Evolutionary conservation across 352 stramenopile genomes (phyloP), one percentile per base, ranked within the genome.

Genomic region (Globisporangium heterothallicum): DNA sequence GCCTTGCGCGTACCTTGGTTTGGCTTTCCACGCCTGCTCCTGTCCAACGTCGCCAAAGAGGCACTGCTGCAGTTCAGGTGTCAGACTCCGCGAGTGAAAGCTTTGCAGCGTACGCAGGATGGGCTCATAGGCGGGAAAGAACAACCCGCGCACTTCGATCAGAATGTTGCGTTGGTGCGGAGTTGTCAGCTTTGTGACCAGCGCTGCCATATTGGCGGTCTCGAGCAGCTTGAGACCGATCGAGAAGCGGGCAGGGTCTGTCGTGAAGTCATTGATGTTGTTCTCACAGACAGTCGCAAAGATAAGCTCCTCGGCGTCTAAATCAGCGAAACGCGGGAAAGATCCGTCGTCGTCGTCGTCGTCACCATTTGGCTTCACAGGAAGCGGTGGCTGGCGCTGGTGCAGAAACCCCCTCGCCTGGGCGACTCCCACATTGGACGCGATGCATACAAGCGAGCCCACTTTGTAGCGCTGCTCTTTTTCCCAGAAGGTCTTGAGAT

Each of bases 371-470:
- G 12, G 16, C 30, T 2, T 36, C 32, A 38, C 14, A 38, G 14
- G 32, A n/a, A n/a, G n/a, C n/a, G n/a, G n/a, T n/a, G n/a, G n/a
- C n/a, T n/a, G n/a, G n/a, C n/a, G n/a, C n/a, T n/a, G n/a, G n/a
- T n/a, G n/a, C n/a, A n/a, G n/a, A n/a, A n/a, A n/a, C n/a, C n/a
- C n/a, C n/a, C n/a, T n/a, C n/a, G n/a, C n/a, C n/a, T n/a, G n/a
- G n/a, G n/a, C n/a, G n/a, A n/a, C n/a, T n/a, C n/a, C n/a, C n/a
- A 68, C 61, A 22, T 26, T 41, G 4, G 40, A 19, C 2, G 61
- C 61, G 22, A 68, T 45, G n/a, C 56, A 63, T 16, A 68, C 61
- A 4, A 68, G 34, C 32, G 61, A 64, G 7, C 61, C 61, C 4
- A 27, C 44, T 18, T 42, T 45, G 47, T 58, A 64, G 18, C 48